Evolutionary conservation across 306 rosid species (phyloP).

Genomic region (Glycine latifolia): DNA sequence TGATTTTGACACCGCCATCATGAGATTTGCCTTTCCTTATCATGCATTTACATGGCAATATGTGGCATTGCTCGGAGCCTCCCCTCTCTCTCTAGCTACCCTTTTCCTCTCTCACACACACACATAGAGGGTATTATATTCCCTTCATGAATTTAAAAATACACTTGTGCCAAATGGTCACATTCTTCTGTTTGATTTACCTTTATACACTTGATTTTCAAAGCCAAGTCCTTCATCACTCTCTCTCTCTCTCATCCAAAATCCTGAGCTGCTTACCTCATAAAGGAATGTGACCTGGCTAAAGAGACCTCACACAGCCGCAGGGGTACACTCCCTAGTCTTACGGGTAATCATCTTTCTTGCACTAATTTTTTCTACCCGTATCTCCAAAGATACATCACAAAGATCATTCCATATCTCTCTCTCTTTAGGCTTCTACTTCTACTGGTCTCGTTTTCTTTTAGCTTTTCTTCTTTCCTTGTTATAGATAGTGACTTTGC

Average conservation of each 20-base stretch:
- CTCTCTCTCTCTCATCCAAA: conserved; percentile 53
- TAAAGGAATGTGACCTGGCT: conserved; percentile 61
- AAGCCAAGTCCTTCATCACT: conserved; percentile 39
- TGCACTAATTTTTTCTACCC: conserved; percentile 74
- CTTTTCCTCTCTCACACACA: conserved; percentile 16
- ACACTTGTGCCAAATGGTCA: conserved; percentile 37
- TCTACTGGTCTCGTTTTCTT: conserved; percentile 43
- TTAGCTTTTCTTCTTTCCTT: conserved; percentile 47
- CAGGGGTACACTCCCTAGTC: conserved; percentile 78
- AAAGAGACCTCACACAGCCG: conserved; percentile 59
- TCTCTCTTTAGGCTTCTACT: conserved; percentile 40
- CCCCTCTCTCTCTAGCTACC: conserved; percentile 34
- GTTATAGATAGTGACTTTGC: conserved; percentile 59
- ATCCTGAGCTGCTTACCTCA: conserved; percentile 78
- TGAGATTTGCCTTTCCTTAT: conserved; percentile 88
- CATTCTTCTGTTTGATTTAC: background rate
- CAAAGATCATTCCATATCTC: conserved; percentile 66
- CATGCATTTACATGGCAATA: conserved; percentile 68
- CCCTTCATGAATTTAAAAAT: too few relatives aligned
- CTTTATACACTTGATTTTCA: conserved; percentile 48
- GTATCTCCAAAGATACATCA: conserved; percentile 83
- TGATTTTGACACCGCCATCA: conserved; percentile 92
- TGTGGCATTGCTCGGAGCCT: conserved; percentile 7
- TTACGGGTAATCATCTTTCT: conserved; percentile 86
- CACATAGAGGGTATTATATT: too few relatives aligned